Evolutionary conservation across 1,284 basidiomycete species (phyloP).

Genomic region (Leccinum griseonigrum): DNA sequence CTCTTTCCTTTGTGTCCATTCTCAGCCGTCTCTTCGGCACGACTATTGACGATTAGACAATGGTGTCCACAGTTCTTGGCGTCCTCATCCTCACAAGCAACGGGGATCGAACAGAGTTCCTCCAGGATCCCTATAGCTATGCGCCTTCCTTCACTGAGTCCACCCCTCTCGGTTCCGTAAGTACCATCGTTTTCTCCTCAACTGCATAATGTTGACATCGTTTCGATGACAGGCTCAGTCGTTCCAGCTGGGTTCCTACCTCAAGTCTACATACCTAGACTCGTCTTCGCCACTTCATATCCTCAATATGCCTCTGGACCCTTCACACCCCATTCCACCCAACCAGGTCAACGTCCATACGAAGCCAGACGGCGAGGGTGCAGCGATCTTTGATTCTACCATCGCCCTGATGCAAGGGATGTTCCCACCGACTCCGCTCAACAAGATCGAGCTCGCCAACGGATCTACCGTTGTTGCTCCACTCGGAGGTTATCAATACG

Average conservation of each 20-base stretch:
- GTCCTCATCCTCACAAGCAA: conserved; percentile 81
- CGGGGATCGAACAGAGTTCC: conserved; percentile 72
- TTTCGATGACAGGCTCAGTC: conserved; percentile 57
- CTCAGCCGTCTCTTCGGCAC: neutral
- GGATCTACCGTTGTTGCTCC: conserved; percentile 71
- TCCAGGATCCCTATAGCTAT: conserved; percentile 72
- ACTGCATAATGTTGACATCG: conserved; percentile 1
- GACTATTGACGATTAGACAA: conserved; percentile 20
- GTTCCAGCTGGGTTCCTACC: conserved; percentile 63
- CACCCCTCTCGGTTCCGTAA: conserved; percentile 79
- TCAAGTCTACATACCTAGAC: conserved; percentile 71
- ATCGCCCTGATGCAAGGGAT: conserved; percentile 75
- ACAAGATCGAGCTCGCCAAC: conserved; percentile 77
- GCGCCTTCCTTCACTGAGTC: conserved; percentile 69
- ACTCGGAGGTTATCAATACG: conserved; percentile 81
- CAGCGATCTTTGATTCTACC: conserved; percentile 81
- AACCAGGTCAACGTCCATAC: conserved; percentile 70
- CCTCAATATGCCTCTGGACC: conserved; percentile 49
- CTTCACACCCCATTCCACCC: conserved; percentile 43
- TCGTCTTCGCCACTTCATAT: conserved; percentile 64
- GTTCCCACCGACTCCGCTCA: conserved; percentile 68
- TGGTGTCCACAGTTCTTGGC: conserved; percentile 69
- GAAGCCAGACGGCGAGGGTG: conserved; percentile 80
- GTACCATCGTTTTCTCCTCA: conserved; percentile 19
- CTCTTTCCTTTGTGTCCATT: neutral